Evolutionary conservation across 179 eudicot species (phyloP).

Genomic region (Camellia oleifera): DNA sequence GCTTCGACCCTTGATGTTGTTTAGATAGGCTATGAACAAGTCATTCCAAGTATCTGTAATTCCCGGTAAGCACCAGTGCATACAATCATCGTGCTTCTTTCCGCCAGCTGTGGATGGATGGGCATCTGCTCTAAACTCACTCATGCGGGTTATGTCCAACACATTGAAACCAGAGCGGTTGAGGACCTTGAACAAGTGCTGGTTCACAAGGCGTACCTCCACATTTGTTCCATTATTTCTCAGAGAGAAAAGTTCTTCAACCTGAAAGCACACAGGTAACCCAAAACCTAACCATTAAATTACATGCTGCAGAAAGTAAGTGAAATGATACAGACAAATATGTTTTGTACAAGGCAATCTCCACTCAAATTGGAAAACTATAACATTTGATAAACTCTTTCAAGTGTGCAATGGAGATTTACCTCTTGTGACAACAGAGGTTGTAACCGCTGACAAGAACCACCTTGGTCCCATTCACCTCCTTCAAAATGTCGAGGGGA

Average conservation of each 20-base stretch:
- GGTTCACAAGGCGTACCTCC: conserved; percentile 72
- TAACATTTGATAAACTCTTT: too few relatives aligned
- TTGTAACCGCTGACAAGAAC: conserved; percentile 65
- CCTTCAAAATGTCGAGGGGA: conserved; percentile 97
- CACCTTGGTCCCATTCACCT: conserved; percentile 93
- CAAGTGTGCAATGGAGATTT: conserved; percentile 12
- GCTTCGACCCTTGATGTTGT: conserved; percentile 27
- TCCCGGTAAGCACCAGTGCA: conserved; percentile 99
- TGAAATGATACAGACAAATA: background rate
- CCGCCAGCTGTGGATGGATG: conserved; percentile 92
- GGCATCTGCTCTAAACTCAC: conserved; percentile 92
- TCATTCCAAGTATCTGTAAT: conserved; percentile 94
- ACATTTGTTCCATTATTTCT: conserved; percentile 78
- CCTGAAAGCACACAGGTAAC: conserved; percentile 33
- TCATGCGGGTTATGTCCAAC: conserved; percentile 74
- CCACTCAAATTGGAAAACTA: too few relatives aligned
- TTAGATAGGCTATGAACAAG: conserved; percentile 56
- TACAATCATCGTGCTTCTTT: conserved; percentile 93
- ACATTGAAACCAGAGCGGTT: conserved; percentile 54
- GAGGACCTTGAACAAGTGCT: conserved; percentile 61
- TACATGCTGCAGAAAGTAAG: background rate
- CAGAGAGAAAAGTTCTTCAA: conserved; percentile 59
- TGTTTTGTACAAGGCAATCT: background rate
- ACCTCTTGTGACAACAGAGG: conserved; percentile 65
- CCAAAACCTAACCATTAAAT: background rate